Percentiles rank a stretch among this genome's conserved stretches.
Conservation (phyloP, 805 yeast genomes). For the Cyberlindnera galapagoensis region DNA sequence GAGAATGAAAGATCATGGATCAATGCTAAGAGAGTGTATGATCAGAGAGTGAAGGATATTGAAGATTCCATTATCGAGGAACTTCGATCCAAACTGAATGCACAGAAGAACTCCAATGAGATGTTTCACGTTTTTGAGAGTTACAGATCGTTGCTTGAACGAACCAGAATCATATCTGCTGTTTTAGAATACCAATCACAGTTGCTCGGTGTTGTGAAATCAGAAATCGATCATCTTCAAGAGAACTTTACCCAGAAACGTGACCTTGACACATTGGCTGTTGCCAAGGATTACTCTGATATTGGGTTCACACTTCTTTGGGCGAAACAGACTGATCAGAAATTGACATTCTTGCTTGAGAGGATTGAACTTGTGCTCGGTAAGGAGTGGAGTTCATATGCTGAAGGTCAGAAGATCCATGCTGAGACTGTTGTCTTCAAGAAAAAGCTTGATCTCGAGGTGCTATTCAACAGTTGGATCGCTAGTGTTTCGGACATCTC, state of each 20-base stretch:
- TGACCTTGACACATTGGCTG: constrained; percentile 30
- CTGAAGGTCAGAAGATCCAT: constrained; percentile 61
- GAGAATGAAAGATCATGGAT: constrained; percentile 37
- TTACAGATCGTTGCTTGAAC: constrained; percentile 40
- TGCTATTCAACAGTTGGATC: constrained; percentile 45
- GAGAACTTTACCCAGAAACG: constrained; percentile 30
- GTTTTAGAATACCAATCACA: constrained; percentile 52
- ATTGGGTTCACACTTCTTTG: constrained; percentile 43
- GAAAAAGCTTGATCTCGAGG: constrained; percentile 38
- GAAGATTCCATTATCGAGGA: constrained; percentile 40
- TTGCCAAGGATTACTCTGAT: constrained; percentile 41
- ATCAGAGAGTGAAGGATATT: constrained; percentile 33
- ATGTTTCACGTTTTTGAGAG: constrained; percentile 45
- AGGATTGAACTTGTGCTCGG: constrained; percentile 51
- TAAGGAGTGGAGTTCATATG: constrained; percentile 50
- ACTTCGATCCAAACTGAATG: constrained; percentile 32
- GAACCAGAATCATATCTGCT: constrained; percentile 52
- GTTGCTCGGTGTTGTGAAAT: constrained; percentile 41
- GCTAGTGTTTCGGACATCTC: constrained; percentile 18
- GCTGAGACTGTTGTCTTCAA: constrained; percentile 40
- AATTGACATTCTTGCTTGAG: constrained; percentile 33
- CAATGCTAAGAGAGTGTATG: constrained; percentile 34
- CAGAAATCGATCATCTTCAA: constrained; percentile 40
- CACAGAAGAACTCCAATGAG: constrained; percentile 37
- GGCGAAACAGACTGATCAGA: constrained; percentile 44